Percentiles rank a stretch among this genome's conserved stretches.
Evolutionary conservation across 106 monocot genomes (phyloP).

Genomic region (Allium sativum): DNA sequence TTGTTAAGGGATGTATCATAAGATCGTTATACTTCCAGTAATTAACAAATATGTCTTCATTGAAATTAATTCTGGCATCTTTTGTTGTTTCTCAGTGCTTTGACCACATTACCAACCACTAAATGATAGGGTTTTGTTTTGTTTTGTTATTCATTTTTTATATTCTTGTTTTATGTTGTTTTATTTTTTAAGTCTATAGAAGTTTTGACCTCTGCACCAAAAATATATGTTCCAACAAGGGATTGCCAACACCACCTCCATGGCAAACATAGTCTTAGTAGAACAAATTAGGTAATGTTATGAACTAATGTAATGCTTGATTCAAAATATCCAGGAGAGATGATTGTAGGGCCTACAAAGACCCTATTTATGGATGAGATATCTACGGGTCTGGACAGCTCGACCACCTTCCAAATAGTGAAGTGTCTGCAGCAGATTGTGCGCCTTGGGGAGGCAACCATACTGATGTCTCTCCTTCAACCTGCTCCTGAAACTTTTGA

Average conservation of each 20-base stretch:
- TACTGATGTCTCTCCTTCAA: slow-evolving; percentile 81
- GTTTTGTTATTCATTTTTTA: not conserved
- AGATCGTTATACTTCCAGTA: not conserved
- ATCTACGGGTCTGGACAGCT: slow-evolving; percentile 65
- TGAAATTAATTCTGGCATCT: not conserved
- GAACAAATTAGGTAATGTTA: not conserved
- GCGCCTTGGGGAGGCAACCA: slow-evolving; percentile 62
- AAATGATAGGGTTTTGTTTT: too few relatives aligned
- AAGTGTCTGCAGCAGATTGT: slow-evolving; percentile 62
- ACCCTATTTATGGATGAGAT: slow-evolving; percentile 70
- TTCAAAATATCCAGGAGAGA: slow-evolving; percentile 25
- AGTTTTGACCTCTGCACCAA: not conserved
- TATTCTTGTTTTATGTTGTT: not conserved
- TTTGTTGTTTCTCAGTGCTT: not conserved
- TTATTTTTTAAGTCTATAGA: not conserved
- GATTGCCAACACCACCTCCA: not conserved
- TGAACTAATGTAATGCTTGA: not conserved
- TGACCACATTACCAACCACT: too few relatives aligned
- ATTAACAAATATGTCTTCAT: not conserved
- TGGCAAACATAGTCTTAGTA: not conserved
- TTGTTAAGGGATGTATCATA: not conserved
- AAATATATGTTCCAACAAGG: not conserved
- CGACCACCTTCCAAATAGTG: slow-evolving; percentile 70
- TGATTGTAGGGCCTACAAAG: slow-evolving; percentile 58
- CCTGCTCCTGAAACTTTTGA: slow-evolving; percentile 86